Evolutionary conservation across 2,329 filamentous ascomycete genomes (phyloP), one percentile per base, ranked within the genome.

Genomic region (Sporothrix pseudoabietina): DNA sequence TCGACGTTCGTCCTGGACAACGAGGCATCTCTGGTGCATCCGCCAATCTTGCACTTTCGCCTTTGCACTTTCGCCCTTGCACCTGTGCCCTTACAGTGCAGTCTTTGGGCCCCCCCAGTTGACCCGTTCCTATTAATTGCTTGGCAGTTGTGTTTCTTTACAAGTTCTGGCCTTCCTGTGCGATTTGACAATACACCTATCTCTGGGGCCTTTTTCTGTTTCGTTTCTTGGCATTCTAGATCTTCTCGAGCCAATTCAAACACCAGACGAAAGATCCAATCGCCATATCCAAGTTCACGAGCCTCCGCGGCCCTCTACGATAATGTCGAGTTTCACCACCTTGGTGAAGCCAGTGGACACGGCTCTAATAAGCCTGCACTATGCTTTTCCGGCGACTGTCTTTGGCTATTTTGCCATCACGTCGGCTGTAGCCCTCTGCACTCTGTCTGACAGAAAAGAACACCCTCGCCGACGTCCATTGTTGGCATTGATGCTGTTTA

Each of bases 371-470:
- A 73, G 76, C 63, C 81, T 91, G 61, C 87, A 88, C 80, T 91
- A 91, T 79, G 80, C 84, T 9, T 90, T 88, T 76, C 89, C 90
- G 12, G 82, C 86, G 10, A 74, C 83, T 26, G 80, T 89, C 74
- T 89, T 90, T 77, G 66, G 83, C 72, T 91, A 87, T 80, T 92
- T 89, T 79, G 79, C 87, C 69, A 75, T 84, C 71, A 82, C 88
- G 9, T 85, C 84, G 32, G 80, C 84, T 41, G 76, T 88, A 70
- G 86, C 86, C 4, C 81, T 87, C 52, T 88, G 85, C 78, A 87
- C 84, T 22, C 81, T 90, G 35, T 78, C 81, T 14, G 77, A 80
- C 69, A 79, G 80, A 74, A 76, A 78, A 72, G 73, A 82, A 55
- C 81, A 83, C 74, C 80, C 81, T 71, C 83, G 83, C 70, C 83